These are phyloP conservation scores for Penicillium argentinense DNA, from an alignment of 495 filamentous ascomycete genomes.

Conservation along the genomic window DNA sequence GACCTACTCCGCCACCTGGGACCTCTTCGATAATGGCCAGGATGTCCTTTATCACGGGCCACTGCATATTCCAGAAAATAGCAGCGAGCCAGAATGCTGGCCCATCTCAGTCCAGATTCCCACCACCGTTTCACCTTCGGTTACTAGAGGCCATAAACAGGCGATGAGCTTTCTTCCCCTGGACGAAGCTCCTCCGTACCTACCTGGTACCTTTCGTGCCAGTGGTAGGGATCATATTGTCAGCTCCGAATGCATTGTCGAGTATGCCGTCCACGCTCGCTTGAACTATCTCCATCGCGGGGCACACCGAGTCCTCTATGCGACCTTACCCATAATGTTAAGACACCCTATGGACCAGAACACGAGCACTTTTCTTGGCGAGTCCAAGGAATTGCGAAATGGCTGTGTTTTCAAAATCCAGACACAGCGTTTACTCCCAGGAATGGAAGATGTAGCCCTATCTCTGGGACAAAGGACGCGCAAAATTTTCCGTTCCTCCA, in stretches of 20 bases:
- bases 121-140: not conserved
- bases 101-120: not conserved
- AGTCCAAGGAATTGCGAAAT: not conserved
- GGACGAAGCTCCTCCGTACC: not conserved
- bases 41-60: not conserved
- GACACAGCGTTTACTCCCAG: not conserved
- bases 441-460: not conserved
- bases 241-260: not conserved
- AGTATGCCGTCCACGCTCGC: not conserved
- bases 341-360: not conserved
- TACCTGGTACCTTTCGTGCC: not conserved
- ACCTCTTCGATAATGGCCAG: not conserved
- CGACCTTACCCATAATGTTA: not conserved
- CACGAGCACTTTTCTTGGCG: not conserved
- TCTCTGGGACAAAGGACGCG: not conserved
- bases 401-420: not conserved
- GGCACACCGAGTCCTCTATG: not conserved
- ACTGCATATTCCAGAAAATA: not conserved
- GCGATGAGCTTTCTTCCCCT: not conserved
- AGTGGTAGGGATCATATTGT: not conserved
- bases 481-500: not conserved
- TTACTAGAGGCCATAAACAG: not conserved
- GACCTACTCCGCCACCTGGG: not conserved
- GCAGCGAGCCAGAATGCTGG: not conserved
- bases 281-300: not conserved